A percentile compares a stretch with the other conserved stretches of the same genome.
These are phyloP conservation scores for Calonectria pauciramosa DNA, from an alignment of 2,329 filamentous ascomycete genomes.

Conservation along the genomic window DNA sequence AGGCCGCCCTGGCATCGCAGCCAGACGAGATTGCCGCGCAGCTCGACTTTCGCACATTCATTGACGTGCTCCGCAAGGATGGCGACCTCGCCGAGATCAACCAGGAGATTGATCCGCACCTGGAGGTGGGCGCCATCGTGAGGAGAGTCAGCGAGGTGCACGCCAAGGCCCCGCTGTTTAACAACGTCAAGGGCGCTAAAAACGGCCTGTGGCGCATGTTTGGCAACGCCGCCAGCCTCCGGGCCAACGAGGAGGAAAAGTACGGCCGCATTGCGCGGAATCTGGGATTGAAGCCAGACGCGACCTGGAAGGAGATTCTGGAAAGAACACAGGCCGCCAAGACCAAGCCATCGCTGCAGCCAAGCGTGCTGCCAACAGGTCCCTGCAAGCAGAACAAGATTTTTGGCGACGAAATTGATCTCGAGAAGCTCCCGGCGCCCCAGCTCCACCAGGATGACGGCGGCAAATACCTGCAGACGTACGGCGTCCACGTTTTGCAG, in stretches of 20 bases:
- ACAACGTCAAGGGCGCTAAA: conserved; percentile 62
- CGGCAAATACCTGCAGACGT: conserved; percentile 65
- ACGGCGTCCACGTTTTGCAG: conserved; percentile 62
- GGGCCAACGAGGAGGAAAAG: neutral
- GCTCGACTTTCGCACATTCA: conserved; percentile 60
- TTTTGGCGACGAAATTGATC: conserved; percentile 11
- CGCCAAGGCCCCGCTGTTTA: conserved; percentile 64
- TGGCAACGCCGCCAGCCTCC: conserved; percentile 7
- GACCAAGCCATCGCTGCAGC: neutral
- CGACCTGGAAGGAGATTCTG: conserved; percentile 15
- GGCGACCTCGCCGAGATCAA: conserved; percentile 61
- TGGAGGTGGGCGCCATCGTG: conserved; percentile 63
- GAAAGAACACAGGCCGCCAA: conserved; percentile 3
- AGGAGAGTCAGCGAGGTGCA: conserved; percentile 59
- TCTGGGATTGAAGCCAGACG: neutral
- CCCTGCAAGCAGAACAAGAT: conserved; percentile 20
- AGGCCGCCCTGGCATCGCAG: neutral
- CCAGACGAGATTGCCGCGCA: conserved; percentile 31
- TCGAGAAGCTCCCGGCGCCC: conserved; percentile 50
- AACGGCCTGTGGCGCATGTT: conserved; percentile 52
- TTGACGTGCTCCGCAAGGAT: conserved; percentile 58
- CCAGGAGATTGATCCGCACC: conserved; percentile 56
- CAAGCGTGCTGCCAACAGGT: neutral
- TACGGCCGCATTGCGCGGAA: conserved; percentile 10
- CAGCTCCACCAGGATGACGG: conserved; percentile 60